Conservation (phyloP, 2,329 filamentous ascomycete species). For the Cylindrodendrum hubeiense region DNA sequence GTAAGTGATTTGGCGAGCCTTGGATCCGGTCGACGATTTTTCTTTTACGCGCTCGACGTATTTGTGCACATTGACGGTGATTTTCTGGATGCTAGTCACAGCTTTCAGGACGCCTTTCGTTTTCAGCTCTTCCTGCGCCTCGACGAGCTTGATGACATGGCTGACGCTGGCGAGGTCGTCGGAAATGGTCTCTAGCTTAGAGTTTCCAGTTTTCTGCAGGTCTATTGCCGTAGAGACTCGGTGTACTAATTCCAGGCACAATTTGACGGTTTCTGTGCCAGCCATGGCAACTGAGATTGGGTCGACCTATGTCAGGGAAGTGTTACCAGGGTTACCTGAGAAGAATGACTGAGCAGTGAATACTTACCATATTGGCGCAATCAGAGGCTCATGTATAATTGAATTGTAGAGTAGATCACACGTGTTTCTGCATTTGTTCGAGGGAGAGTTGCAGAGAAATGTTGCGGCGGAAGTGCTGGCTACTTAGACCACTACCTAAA, state of each 20-base stretch:
- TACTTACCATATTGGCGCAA: not conserved
- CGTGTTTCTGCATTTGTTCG: not conserved
- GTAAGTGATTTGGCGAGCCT: not conserved
- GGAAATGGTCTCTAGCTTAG: not conserved
- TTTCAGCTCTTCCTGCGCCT: not conserved
- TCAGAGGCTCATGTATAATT: not conserved
- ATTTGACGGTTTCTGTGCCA: not conserved
- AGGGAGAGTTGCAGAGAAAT: not conserved
- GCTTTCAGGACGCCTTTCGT: not conserved
- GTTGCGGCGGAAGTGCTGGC: not conserved
- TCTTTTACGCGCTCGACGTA: not conserved
- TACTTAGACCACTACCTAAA: not conserved
- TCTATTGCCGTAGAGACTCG: not conserved
- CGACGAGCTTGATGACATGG: not conserved
- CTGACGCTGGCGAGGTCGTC: not conserved
- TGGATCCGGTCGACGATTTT: not conserved
- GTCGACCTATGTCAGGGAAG: not conserved
- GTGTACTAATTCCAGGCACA: not conserved
- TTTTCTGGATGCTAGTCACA: not conserved
- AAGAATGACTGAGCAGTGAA: not conserved
- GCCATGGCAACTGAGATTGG: not conserved
- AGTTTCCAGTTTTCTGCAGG: not conserved
- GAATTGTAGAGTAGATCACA: not conserved
- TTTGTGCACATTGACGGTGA: not conserved
- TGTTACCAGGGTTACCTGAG: not conserved